Base-by-base conservation (phyloP, 2,329 filamentous ascomycete species). In the Triangularia setosa region DNA sequence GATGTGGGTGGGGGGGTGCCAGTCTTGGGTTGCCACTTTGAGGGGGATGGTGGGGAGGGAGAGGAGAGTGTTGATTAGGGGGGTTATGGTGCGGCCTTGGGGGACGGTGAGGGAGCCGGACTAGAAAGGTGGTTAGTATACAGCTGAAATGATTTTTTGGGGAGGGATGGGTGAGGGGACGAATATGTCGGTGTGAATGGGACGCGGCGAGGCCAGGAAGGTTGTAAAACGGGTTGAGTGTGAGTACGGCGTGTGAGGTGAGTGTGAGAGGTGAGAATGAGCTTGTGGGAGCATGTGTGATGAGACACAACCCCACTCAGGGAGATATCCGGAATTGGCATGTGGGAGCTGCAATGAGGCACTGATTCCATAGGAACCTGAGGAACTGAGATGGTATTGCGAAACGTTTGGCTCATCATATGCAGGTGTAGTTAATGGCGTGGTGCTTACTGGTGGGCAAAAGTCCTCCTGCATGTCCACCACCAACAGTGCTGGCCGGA, bases 391-490 rank as follows among this genome's bases (percentile, higher is more conserved):
- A 48, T 23, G n/a, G n/a, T 8, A 21, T 48, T 48, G 4, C 40
- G 9, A 48, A 21, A 9, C 6, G 21, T 21, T 48, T 14, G 21
- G 40, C 8, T 48, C n/a, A 48, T 48, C 9, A 48, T 12, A 48
- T 48, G 40, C 40, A 48, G 7, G 11, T 48, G 40, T 9, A 9
- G 40, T 21, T 8, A 3, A 21, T 48, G n/a, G 40, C n/a, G 40
- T 21, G 21, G 23, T 16, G 60, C 88, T 79, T 79, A 95, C 92
- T 12, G 93, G 93, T 65, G 91, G 91, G 76, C 92, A 96, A 76
- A 97, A 98, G 79, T 98, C 94, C 76, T 97, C 90, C 78, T 98
- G 95, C 73, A 96, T 83, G 77, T 97, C 93, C 61, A 97, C 89
- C 11, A 97, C 84, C 57, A 97, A 77, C 24, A 87, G 77, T 2